A percentile compares a stretch with the other conserved stretches of the same genome.
phyloP scores from a whole-genome alignment of 2,329 filamentous ascomycete species.

The Calonectria ilicicola region DNA sequence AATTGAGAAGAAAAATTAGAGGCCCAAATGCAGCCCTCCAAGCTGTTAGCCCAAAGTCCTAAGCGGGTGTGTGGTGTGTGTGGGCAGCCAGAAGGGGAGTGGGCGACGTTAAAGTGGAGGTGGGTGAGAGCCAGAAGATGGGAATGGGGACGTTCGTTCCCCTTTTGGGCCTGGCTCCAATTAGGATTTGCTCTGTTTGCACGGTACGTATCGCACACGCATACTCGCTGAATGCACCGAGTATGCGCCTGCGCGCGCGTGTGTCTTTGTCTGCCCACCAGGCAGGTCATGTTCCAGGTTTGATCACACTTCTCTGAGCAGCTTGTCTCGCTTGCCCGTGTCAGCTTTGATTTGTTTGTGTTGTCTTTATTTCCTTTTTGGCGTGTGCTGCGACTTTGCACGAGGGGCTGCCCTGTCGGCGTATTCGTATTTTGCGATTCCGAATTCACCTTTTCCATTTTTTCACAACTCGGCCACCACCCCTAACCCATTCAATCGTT shows the following conservation, averaged over 20 bases:
- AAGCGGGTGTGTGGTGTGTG: not conserved
- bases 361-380: slow-evolving; percentile 3
- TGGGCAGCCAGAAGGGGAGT: not conserved
- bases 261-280: slow-evolving; percentile 1
- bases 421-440: slow-evolving; percentile 20
- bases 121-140: not conserved
- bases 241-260: not conserved
- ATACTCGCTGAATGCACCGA: not conserved
- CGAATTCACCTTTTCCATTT: slow-evolving; percentile 1
- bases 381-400: not conserved
- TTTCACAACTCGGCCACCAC: not conserved
- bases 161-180: slow-evolving; percentile 2
- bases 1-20: not conserved
- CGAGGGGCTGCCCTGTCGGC: not conserved
- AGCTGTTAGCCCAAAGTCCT: not conserved
- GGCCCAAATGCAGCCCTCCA: not conserved
- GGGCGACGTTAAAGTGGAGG: slow-evolving; percentile 4
- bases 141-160: slow-evolving; percentile 6
- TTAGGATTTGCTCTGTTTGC: slow-evolving; percentile 1
- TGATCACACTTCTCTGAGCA: slow-evolving; percentile 19
- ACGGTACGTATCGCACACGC: not conserved
- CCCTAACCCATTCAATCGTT: not conserved
- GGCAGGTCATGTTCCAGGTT: slow-evolving; percentile 20
- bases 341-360: slow-evolving; percentile 7
- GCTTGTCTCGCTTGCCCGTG: slow-evolving; percentile 6